Evolutionary conservation across 2,329 filamentous ascomycete genomes (phyloP), one percentile per base, ranked within the genome.

Genomic region (Aplosporella prunicola): DNA sequence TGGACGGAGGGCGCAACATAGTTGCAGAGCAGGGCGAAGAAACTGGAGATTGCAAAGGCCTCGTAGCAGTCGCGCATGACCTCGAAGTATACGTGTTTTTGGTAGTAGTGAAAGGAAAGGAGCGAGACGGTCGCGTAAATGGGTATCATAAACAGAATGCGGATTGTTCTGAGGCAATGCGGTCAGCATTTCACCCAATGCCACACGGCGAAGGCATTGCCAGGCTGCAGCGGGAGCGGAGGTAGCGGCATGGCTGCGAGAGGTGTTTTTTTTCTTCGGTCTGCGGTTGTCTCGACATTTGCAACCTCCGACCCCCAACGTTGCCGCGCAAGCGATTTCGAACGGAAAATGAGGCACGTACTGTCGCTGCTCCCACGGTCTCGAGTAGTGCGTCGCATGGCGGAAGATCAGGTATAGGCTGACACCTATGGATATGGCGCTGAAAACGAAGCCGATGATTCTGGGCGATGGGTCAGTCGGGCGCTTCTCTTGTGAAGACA

Each of bases 131-230:
- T 67, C 34, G 80, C 71, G 58, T 93, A 93, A 43, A 93, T 69
- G 25, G 86, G 86, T 33, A 93, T 75, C 83, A 93, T 89, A 57
- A 88, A 79, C 17, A 93, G 71, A 47, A 93, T 89, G 32, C 86
- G 82, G 50, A 93, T 88, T 51, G 91, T 87, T 55, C 78, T 84
- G 48, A 20, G 26, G 13, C 4, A 9, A 9, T n/a, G 9, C 15
- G n/a, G 18, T 38, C 28, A 34, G 27, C 24, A 13, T 23, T 10
- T 16, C 14, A 13, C 17, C 17, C 6, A 32, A 17, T 10, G 14
- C 5, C 14, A 2, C 22, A 22, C 17, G 15, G 15, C 9, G 17
- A 9, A n/a, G n/a, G n/a, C n/a, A n/a, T n/a, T n/a, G n/a, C 3
- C 28, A 31, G 15, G 28, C 17, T 31, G 15, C 9, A 9, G 9